Percentiles rank a stretch among this genome's conserved stretches.
Conservation (phyloP, 805 yeast genomes). For the Scheffersomyces stipitis region DNA sequence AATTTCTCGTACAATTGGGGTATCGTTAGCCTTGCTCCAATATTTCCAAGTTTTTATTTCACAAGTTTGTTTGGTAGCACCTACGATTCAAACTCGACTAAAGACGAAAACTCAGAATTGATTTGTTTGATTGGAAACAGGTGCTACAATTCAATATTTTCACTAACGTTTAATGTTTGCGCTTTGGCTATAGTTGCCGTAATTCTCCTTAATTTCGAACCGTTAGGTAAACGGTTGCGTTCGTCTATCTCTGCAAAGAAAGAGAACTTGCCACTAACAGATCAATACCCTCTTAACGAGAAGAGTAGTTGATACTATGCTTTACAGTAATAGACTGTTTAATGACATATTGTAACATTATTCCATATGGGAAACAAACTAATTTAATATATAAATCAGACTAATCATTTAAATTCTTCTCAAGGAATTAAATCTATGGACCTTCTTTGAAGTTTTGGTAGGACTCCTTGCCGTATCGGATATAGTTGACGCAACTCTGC, state of each 20-base stretch:
- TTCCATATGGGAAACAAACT: too few relatives aligned
- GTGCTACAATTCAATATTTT: conserved; percentile 49
- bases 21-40: conserved; percentile 62
- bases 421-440: conserved; percentile 9
- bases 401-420: conserved; percentile 7
- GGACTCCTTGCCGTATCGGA: conserved; percentile 6
- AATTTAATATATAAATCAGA: too few relatives aligned
- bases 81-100: conserved; percentile 49
- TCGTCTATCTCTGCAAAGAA: too few relatives aligned
- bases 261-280: too few relatives aligned
- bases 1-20: conserved; percentile 77
- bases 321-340: too few relatives aligned
- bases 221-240: conserved; percentile 10
- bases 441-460: conserved; percentile 2
- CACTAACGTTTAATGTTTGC: conserved; percentile 35
- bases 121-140: conserved; percentile 31
- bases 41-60: conserved; percentile 57
- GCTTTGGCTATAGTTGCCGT: conserved; percentile 20
- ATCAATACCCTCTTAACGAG: too few relatives aligned
- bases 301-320: too few relatives aligned
- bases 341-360: too few relatives aligned
- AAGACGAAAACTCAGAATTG: conserved; percentile 9
- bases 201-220: conserved; percentile 9
- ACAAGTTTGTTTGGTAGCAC: conserved; percentile 62
- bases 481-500: conserved; percentile 11